Base-by-base conservation (phyloP, 2,329 filamentous ascomycete genomes). In the Colletotrichum endophyticum region DNA sequence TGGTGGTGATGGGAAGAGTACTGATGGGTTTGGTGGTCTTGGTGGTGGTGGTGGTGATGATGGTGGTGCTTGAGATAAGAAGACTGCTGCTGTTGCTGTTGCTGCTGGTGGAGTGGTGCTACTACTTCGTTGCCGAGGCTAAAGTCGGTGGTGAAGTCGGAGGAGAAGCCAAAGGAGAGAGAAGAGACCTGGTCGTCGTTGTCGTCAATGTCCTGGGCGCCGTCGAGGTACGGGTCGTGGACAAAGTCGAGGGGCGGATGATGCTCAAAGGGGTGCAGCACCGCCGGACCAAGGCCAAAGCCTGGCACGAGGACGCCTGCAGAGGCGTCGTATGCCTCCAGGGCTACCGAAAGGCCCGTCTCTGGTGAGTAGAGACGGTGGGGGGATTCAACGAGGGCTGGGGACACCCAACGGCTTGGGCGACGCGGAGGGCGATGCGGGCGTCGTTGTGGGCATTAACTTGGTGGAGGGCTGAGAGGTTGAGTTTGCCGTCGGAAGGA, bases 241-340 rank as follows among this genome's bases (percentile, higher is more conserved):
- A 68, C 70, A 39, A 76, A 73, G 63, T 76, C 70, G 64, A 76
- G 73, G 32, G 73, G 57, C 70, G 70, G 56, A 63, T 53, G 44
- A 53, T 76, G 73, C 78, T 56, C 75, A 68, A 73, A 81, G 13
- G 63, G 74, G 53, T 77, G 66, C 71, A 81, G 82, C 81, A 82
- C 82, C 76, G 79, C 71, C 75, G 82, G 81, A 82, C 84, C 83
- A 74, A 82, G 78, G 79, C 80, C 81, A 78, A 82, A 82, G 77
- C 82, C 83, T 81, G 82, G 81, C 80, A 83, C 82, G 78, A 84
- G 78, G 77, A 80, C 77, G 79, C 81, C 82, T 79, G 81, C 78
- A 79, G 80, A 79, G 76, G 80, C 75, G 77, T 81, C 81, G 82
- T 82, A 83, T 78, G 81, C 82, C 83, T 83, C 84, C 83, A 85